Evolutionary conservation across 2,329 filamentous ascomycete species (phyloP), one percentile per base, ranked within the genome.

Genomic region (Balansia obtecta): DNA sequence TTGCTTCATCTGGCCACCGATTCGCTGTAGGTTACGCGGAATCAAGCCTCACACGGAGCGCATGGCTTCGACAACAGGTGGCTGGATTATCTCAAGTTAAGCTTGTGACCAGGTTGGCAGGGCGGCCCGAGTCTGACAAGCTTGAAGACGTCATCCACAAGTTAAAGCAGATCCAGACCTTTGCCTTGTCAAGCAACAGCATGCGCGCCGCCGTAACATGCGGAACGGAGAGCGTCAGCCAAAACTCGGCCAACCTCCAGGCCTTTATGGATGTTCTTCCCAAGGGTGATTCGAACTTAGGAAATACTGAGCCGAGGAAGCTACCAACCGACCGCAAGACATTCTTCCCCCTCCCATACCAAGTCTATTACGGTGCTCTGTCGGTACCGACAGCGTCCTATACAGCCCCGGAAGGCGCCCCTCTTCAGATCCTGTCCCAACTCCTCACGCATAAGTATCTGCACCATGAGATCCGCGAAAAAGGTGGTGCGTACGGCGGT

Each of bases 401-500:
- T 67, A 83, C 81, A 3, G 80, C 86, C 42, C 66, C 82, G 0
- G 77, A 85, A 48, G 83, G 86, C 40, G 88, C 93, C 1, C 79
- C 89, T 0, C 80, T 97, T 15, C 88, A 91, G 60, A 85, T 97
- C 40, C 80, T 98, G 20, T 83, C 90, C 12, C 88, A 96, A 64
- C 80, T 98, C 16, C 78, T 98, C 33, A 97, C 91, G 0, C 91
- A 98, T 71, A 96, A 95, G 68, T 87, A 96, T 63, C 75, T 98
- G 30, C 93, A 98, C 64, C 91, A 95, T 58, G 93, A 97, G 67
- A 96, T 98, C 57, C 86, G 93, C 50, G 93, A 98, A 64, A 97
- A 97, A 68, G 93, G 93, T 33, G 93, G 93, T 38, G 93, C 93
- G 0, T 98, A 98, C 58, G 93, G 93, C 43, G 93, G 88, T 20